Conservation (phyloP, 495 filamentous ascomycete genomes). For the Talaromyces ruber region DNA sequence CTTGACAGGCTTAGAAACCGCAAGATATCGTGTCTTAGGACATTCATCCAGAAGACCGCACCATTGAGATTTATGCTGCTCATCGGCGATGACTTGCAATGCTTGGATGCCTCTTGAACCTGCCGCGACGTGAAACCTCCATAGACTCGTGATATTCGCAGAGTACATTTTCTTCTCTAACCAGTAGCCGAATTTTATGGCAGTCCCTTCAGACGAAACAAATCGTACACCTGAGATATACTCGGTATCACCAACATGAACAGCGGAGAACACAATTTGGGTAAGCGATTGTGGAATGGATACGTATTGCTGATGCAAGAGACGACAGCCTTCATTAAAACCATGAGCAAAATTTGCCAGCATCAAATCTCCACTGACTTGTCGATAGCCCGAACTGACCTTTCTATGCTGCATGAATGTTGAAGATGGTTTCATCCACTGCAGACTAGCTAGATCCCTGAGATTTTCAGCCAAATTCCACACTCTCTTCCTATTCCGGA, state of each 20-base stretch:
- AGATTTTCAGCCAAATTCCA: background rate
- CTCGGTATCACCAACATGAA: background rate
- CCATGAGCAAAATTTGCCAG: background rate
- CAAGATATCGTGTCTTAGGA: background rate
- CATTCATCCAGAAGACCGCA: background rate
- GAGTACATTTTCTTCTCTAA: background rate
- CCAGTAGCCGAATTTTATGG: background rate
- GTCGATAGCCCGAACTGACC: background rate
- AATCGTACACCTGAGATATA: slow-evolving; percentile 1
- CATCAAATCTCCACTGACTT: background rate
- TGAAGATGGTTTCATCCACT: background rate
- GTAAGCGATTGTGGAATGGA: background rate
- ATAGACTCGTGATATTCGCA: background rate
- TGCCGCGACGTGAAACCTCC: background rate
- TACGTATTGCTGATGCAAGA: background rate
- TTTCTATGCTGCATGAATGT: background rate
- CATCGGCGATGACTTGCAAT: background rate
- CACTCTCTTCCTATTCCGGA: slow-evolving; percentile 2
- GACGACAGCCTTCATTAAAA: slow-evolving; percentile 2
- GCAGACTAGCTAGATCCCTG: background rate
- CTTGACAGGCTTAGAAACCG: background rate
- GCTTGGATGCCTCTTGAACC: slow-evolving; percentile 1
- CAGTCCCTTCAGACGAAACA: background rate
- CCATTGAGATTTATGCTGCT: slow-evolving; percentile 1
- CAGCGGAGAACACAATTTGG: background rate